Percentiles rank a stretch among this genome's conserved stretches.
Evolutionary conservation across 1,139 yeast genomes (phyloP).

Genomic region (Pichia sp.): DNA sequence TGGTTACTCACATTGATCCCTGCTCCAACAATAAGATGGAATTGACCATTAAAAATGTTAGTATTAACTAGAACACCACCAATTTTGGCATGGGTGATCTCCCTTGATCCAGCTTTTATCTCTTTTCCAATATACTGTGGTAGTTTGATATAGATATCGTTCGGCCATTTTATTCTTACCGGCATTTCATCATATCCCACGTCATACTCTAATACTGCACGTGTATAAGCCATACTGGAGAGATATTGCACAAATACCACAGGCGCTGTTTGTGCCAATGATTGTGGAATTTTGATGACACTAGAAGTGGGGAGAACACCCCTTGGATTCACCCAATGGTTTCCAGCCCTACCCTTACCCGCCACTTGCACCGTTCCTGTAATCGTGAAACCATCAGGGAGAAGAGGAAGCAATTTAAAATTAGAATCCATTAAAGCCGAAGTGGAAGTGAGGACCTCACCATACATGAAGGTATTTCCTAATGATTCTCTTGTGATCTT

Average conservation of each 20-base stretch:
- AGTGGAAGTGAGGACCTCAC: constrained; percentile 89
- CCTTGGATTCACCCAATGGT: constrained; percentile 89
- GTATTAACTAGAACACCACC: constrained; percentile 85
- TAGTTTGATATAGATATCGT: constrained; percentile 73
- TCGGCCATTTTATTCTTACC: constrained; percentile 90
- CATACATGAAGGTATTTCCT: constrained; percentile 65
- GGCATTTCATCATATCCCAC: constrained; percentile 47
- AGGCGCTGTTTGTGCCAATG: constrained; percentile 32
- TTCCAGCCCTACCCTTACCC: constrained; percentile 94
- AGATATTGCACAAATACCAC: constrained; percentile 84
- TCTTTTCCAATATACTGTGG: constrained; percentile 44
- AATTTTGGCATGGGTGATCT: constrained; percentile 60
- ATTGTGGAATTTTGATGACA: constrained; percentile 52
- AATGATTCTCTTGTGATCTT: constrained; percentile 30
- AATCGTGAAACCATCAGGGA: constrained; percentile 70
- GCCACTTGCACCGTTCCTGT: constrained; percentile 79
- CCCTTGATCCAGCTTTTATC: constrained; percentile 24
- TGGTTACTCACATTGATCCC: constrained; percentile 80
- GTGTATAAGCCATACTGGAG: constrained; percentile 75
- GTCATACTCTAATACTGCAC: constrained; percentile 62
- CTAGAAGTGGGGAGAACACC: constrained; percentile 86
- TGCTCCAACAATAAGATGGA: constrained; percentile 69
- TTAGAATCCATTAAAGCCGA: constrained; percentile 72
- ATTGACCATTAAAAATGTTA: constrained; percentile 46
- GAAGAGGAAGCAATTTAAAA: constrained; percentile 42